These are phyloP conservation scores for Lactifluus hygrophoroides DNA, from an alignment of 768 basidiomycete species.

Conservation along the genomic window DNA sequence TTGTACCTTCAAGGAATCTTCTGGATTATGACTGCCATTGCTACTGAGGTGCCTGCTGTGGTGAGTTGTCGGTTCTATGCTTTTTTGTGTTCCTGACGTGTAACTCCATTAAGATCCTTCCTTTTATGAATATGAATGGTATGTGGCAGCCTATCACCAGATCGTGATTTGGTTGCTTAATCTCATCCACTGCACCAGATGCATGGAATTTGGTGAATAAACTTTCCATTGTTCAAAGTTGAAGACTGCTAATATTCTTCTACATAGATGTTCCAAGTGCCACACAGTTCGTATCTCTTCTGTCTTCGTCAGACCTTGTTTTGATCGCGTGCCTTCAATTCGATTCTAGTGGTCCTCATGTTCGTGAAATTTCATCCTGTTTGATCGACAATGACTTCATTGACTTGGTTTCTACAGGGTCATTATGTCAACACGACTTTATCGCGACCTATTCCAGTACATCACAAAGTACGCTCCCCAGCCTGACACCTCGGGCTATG, in stretches of 20 bases:
- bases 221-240: not conserved
- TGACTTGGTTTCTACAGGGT: slow-evolving; percentile 7
- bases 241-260: not conserved
- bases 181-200: not conserved
- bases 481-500: not conserved
- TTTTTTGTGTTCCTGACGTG: not conserved
- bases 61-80: not conserved
- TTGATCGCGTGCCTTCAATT: not conserved
- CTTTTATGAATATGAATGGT: slow-evolving; percentile 17
- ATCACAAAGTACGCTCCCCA: slow-evolving; percentile 14
- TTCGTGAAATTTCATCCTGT: not conserved
- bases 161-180: not conserved
- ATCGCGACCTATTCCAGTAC: slow-evolving; percentile 18
- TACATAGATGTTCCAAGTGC: slow-evolving; percentile 20
- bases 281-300: slow-evolving; percentile 15
- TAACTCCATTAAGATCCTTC: slow-evolving; percentile 2
- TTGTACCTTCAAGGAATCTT: slow-evolving; percentile 16
- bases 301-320: not conserved
- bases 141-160: not conserved
- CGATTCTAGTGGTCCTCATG: slow-evolving; percentile 18
- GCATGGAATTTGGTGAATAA: slow-evolving; percentile 16
- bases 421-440: slow-evolving; percentile 17
- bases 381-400: not conserved
- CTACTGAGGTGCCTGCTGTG: slow-evolving; percentile 15
- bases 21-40: slow-evolving; percentile 9